Conservation (phyloP, 2,329 filamentous ascomycete genomes). For the Penicillium sp. region DNA sequence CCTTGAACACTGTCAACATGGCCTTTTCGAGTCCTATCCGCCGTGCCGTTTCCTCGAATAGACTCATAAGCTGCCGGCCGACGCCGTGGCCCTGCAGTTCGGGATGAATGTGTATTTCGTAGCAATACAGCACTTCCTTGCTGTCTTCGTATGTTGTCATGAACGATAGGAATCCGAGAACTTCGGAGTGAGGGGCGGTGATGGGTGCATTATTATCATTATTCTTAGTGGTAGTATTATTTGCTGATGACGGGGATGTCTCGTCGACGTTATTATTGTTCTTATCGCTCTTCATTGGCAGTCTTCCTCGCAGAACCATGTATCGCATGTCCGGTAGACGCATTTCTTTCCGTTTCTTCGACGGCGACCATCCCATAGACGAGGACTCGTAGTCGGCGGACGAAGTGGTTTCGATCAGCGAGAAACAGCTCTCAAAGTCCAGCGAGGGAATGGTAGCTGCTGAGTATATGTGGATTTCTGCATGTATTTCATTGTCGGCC, state of each 20-base stretch:
- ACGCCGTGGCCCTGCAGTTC: conserved; percentile 47
- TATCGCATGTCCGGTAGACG: conserved; percentile 56
- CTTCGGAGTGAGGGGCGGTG: not conserved
- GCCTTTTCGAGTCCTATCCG: conserved; percentile 49
- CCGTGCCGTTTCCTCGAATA: conserved; percentile 47
- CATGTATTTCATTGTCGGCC: conserved; percentile 3
- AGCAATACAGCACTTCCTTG: conserved; percentile 58
- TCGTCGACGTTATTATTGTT: not conserved
- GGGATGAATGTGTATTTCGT: conserved; percentile 56
- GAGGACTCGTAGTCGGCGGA: conserved; percentile 50
- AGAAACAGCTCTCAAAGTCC: conserved; percentile 50
- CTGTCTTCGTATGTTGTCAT: conserved; percentile 56
- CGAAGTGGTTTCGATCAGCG: conserved; percentile 54
- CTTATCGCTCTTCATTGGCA: not conserved
- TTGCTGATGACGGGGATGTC: not conserved
- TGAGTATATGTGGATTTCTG: conserved; percentile 30
- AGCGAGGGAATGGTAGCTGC: conserved; percentile 32
- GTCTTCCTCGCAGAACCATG: conserved; percentile 42
- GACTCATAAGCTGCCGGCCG: conserved; percentile 48
- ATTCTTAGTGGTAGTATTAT: not conserved
- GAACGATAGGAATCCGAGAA: conserved; percentile 50
- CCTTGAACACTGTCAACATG: conserved; percentile 59
- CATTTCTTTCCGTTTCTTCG: conserved; percentile 57
- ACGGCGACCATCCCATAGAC: conserved; percentile 51
- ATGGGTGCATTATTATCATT: not conserved